Evolutionary conservation across 2,329 filamentous ascomycete genomes (phyloP), one percentile per base, ranked within the genome.

Genomic region (Claviceps sp.): DNA sequence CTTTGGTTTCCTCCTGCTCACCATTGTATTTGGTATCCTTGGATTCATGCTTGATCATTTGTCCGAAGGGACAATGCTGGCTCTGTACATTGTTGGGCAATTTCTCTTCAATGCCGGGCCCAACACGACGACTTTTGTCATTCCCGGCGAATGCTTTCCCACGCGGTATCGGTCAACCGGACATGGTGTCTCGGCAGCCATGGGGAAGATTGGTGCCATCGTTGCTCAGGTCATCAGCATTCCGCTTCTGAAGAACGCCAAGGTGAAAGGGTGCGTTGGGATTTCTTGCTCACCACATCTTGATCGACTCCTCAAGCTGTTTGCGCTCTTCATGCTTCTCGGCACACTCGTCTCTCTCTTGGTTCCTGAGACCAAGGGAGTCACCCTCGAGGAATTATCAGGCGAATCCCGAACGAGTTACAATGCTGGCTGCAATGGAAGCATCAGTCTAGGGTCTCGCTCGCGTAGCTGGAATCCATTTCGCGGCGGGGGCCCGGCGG

Each of bases 321-420:
- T 87, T 65, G 84, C 85, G 0, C 72, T 88, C 9, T 89, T 91
- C 72, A 90, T 89, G 87, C 72, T 90, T 5, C 75, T 77, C 49
- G 87, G 87, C 38, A 77, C 79, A 47, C 67, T 87, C 47, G 79
- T 80, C 2, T 82, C 82, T 1, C 70, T 89, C 3, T 68, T 91
- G n/a, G 81, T 90, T 22, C 85, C 85, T 0, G 87, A 89, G 68
- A 89, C 84, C 0, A 89, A 85, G 70, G 76, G 84, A 1, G 74
- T 81, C 64, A 88, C 85, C 0, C 71, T 93, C 43, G 87, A 89
- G 62, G 77, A 83, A 56, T 69, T 89, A 16, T 76, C 82, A 1
- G 83, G 82, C 9, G 84, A 88, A 64, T 71, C 78, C 2, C 76
- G 79, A 2, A 82, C 81, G 20, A 82, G 71, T 34, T 76, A 77